Percentiles rank a stretch among this genome's conserved stretches.
Evolutionary conservation across 2,329 filamentous ascomycete species (phyloP).

Genomic region (Ophiostoma piceae): DNA sequence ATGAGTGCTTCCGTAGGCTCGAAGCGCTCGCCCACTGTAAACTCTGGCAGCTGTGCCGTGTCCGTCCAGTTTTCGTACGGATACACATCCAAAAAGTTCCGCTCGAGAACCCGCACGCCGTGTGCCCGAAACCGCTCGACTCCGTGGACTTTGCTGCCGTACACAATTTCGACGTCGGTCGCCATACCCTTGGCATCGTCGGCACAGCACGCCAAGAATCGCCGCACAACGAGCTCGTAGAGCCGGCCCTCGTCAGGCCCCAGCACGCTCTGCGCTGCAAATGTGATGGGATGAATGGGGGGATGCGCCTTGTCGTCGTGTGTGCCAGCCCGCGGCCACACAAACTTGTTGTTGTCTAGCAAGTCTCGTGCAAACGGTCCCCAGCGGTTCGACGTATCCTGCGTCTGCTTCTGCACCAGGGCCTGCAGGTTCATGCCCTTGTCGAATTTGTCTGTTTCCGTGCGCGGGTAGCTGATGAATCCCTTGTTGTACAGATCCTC

Average conservation of each 20-base stretch:
- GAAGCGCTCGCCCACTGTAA: constrained; percentile 73
- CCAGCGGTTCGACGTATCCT: constrained; percentile 62
- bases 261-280: constrained; percentile 60
- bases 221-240: constrained; percentile 87
- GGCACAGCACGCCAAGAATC: constrained; percentile 92
- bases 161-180: constrained; percentile 78
- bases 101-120: constrained; percentile 76
- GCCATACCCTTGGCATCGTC: constrained; percentile 84
- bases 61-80: constrained; percentile 96
- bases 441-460: constrained; percentile 94
- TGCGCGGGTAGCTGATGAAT: constrained; percentile 95
- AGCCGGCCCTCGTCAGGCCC: constrained; percentile 66
- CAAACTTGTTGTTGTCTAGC: constrained; percentile 61
- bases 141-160: constrained; percentile 52
- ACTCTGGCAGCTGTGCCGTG: constrained; percentile 73
- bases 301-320: constrained; percentile 97
- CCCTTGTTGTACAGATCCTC: constrained; percentile 88
- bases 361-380: constrained; percentile 73
- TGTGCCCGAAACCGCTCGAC: constrained; percentile 71
- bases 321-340: constrained; percentile 72
- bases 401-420: constrained; percentile 77
- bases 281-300: constrained; percentile 93
- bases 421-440: constrained; percentile 76
- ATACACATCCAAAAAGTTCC: constrained; percentile 93
- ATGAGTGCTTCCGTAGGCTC: constrained; percentile 85